Evolutionary conservation across 768 basidiomycete species (phyloP).

Genomic region (Kwoniella mangroviensis): DNA sequence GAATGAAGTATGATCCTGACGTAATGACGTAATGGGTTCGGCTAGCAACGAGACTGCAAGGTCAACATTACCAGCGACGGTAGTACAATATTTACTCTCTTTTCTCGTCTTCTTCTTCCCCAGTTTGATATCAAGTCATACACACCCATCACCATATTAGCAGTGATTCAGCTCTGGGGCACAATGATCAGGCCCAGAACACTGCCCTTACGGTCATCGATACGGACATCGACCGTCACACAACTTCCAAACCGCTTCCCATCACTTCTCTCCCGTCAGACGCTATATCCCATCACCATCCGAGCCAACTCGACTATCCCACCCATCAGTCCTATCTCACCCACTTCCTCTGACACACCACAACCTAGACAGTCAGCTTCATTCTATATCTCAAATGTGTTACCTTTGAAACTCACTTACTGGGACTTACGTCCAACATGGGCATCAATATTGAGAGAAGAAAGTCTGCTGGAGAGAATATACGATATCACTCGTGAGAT

Average conservation of each 20-base stretch:
- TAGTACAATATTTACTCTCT: not conserved
- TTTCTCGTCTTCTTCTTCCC: not conserved
- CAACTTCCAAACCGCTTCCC: not conserved
- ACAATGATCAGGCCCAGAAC: not conserved
- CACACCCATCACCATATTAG: not conserved
- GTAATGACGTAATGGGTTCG: no score
- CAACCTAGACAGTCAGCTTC: constrained; percentile 27
- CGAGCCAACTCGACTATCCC: not conserved
- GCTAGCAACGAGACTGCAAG: no score
- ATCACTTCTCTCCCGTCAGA: no score
- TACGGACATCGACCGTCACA: not conserved
- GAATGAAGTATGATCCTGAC: no score
- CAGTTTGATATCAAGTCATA: no score
- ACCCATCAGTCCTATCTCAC: constrained; percentile 8
- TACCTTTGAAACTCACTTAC: constrained; percentile 45
- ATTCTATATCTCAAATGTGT: constrained; percentile 57
- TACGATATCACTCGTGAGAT: constrained; percentile 51
- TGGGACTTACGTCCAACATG: constrained; percentile 50
- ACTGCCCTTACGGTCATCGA: not conserved
- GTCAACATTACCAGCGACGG: no score
- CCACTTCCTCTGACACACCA: not conserved
- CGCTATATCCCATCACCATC: not conserved
- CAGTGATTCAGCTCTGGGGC: not conserved
- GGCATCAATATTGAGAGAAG: constrained; percentile 42
- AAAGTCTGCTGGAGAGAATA: constrained; percentile 49